Evolutionary conservation across 2,329 filamentous ascomycete species (phyloP).

Genomic region (Cordyceps militaris): DNA sequence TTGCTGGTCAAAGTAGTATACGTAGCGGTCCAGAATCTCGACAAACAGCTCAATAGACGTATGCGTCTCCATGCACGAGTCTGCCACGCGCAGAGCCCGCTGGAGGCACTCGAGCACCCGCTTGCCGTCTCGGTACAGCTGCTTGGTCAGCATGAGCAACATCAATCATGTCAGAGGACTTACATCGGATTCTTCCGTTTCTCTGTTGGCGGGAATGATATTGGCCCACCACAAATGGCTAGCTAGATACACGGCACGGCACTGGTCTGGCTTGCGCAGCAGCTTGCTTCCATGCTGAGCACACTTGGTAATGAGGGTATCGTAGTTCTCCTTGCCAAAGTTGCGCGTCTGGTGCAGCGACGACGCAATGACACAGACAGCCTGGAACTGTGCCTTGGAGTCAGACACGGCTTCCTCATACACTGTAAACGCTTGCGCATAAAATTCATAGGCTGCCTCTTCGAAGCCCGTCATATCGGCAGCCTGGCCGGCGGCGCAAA

Average conservation of each 20-base stretch:
- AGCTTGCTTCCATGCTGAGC: conserved; percentile 95
- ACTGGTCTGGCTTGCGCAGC: conserved; percentile 96
- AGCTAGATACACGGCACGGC: conserved; percentile 89
- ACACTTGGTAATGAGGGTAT: conserved; percentile 96
- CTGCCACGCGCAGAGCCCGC: conserved; percentile 87
- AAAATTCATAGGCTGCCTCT: conserved; percentile 96
- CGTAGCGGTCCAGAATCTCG: conserved; percentile 95
- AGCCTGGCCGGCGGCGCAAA: conserved; percentile 85
- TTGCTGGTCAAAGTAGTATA: conserved; percentile 98
- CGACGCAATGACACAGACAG: conserved; percentile 87
- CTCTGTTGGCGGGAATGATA: conserved; percentile 67
- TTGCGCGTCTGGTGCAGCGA: conserved; percentile 82
- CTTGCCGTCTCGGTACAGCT: conserved; percentile 97
- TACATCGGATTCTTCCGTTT: conserved; percentile 75
- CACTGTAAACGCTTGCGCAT: conserved; percentile 94
- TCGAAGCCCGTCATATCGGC: conserved; percentile 88
- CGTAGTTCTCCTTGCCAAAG: conserved; percentile 96
- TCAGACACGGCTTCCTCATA: conserved; percentile 97
- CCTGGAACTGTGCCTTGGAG: conserved; percentile 94
- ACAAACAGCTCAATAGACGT: conserved; percentile 97
- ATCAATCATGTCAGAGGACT: conserved; percentile 26
- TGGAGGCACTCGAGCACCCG: conserved; percentile 94
- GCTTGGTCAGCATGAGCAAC: conserved; percentile 18
- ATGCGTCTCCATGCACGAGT: conserved; percentile 97
- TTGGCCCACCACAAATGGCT: conserved; percentile 98